Evolutionary conservation across 1,284 basidiomycete genomes (phyloP).

Genomic region (Cryptococcus deneoformans): DNA sequence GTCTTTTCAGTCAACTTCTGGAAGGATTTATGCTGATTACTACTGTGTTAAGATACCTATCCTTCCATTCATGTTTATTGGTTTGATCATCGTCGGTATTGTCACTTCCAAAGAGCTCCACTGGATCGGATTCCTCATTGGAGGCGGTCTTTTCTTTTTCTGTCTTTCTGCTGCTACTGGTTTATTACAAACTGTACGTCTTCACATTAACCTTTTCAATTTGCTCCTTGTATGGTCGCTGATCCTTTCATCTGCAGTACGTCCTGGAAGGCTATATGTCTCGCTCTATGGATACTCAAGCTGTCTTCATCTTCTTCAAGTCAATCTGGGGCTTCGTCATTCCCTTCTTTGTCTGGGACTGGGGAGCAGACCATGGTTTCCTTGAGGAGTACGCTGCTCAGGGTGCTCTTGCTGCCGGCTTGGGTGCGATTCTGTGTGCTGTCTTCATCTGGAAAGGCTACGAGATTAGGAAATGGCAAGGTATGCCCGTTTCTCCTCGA

Average conservation of each 20-base stretch:
- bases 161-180: conserved; percentile 30
- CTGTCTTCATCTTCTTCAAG: conserved; percentile 49
- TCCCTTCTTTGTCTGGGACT: conserved; percentile 42
- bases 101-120: conserved; percentile 29
- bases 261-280: conserved; percentile 43
- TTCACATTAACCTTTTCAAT: too few species aligned
- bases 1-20: background rate
- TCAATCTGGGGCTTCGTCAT: conserved; percentile 45
- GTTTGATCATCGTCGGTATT: conserved; percentile 37
- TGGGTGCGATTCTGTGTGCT: conserved; percentile 22
- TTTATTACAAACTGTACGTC: conserved; percentile 9
- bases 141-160: conserved; percentile 41
- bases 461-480: conserved; percentile 21
- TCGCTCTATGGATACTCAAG: conserved; percentile 40
- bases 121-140: conserved; percentile 45
- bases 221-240: too few species aligned
- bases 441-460: conserved; percentile 33
- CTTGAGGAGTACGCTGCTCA: conserved; percentile 26
- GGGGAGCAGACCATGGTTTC: conserved; percentile 31
- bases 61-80: conserved; percentile 35
- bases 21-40: background rate
- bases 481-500: conserved; percentile 19
- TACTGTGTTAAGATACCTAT: conserved; percentile 13
- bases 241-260: conserved; percentile 16
- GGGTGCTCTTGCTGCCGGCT: conserved; percentile 32